A percentile compares a stretch with the other conserved stretches of the same genome.
Conservation (phyloP, 2,329 filamentous ascomycete species). For the Orbilia oligospora region DNA sequence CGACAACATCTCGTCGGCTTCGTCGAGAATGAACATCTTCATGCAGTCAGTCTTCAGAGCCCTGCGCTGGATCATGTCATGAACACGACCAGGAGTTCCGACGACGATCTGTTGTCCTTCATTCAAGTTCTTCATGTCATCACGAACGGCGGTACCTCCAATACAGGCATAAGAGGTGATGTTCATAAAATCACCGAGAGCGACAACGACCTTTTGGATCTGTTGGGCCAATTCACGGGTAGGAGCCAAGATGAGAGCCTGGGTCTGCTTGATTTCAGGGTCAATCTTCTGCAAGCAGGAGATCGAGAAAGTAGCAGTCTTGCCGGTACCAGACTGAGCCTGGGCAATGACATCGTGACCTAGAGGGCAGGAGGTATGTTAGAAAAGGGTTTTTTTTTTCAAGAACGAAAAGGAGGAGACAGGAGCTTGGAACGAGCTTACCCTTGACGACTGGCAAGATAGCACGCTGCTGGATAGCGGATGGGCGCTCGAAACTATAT, state of each 20-base stretch:
- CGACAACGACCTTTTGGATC: slow-evolving; percentile 99
- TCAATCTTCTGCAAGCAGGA: slow-evolving; percentile 99
- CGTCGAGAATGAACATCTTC: slow-evolving; percentile 99
- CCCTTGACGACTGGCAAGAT: slow-evolving; percentile 99
- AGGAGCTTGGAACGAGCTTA: slow-evolving; percentile 69
- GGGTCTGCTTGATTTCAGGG: slow-evolving; percentile 92
- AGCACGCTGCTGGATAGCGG: slow-evolving; percentile 99
- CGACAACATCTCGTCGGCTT: slow-evolving; percentile 99
- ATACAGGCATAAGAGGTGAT: slow-evolving; percentile 99
- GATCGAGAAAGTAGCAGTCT: slow-evolving; percentile 99
- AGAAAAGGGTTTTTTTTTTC: too few relatives aligned
- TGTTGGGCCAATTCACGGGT: slow-evolving; percentile 99
- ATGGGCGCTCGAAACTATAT: slow-evolving; percentile 93
- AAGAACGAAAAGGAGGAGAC: slow-evolving; percentile 20
- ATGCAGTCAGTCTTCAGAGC: slow-evolving; percentile 97
- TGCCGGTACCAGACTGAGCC: slow-evolving; percentile 99
- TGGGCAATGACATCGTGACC: slow-evolving; percentile 99
- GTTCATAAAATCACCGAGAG: slow-evolving; percentile 99
- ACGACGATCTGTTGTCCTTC: slow-evolving; percentile 98
- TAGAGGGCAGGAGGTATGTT: slow-evolving; percentile 65
- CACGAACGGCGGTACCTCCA: slow-evolving; percentile 96
- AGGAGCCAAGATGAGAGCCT: slow-evolving; percentile 97
- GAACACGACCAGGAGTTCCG: slow-evolving; percentile 97
- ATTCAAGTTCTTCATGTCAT: slow-evolving; percentile 97
- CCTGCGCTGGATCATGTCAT: slow-evolving; percentile 99